Conservation (phyloP, 495 filamentous ascomycete genomes). For the Tuber brumale region DNA sequence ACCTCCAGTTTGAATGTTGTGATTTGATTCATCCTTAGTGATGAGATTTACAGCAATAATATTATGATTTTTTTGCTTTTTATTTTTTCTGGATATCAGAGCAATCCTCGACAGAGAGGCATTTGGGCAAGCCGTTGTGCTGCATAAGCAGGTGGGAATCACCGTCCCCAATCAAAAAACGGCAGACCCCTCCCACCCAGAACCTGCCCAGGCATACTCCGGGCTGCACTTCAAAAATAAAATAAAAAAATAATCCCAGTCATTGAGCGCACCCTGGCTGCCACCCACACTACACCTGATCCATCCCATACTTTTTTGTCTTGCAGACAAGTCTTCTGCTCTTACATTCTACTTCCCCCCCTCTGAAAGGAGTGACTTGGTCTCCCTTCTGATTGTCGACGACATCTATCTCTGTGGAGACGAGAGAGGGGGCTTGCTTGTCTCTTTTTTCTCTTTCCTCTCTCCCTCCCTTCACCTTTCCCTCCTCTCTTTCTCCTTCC, state of each 20-base stretch:
- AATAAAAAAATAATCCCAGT: not conserved
- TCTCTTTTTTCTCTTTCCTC: not conserved
- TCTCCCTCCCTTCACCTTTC: conserved; percentile 39
- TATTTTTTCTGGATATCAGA: not conserved
- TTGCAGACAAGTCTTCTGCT: not conserved
- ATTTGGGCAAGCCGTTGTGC: not conserved
- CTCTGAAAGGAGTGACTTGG: not conserved
- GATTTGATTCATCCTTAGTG: not conserved
- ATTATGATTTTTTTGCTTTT: not conserved
- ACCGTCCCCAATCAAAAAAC: not conserved
- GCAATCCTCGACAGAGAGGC: no score
- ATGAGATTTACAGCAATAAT: not conserved
- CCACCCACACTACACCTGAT: not conserved
- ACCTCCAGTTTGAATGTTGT: not conserved
- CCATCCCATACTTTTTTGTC: not conserved
- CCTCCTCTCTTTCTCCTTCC: conserved; percentile 35
- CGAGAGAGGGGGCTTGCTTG: conserved; percentile 2
- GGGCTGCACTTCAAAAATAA: not conserved
- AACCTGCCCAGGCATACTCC: not conserved
- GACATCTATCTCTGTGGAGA: not conserved
- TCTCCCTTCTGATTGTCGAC: not conserved
- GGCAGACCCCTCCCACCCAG: not conserved
- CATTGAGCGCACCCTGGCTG: not conserved
- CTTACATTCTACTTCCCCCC: not conserved
- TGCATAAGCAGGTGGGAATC: conserved; percentile 3